A percentile compares a stretch with the other conserved stretches of the same genome.
These are phyloP conservation scores for Friedmanniomyces endolithicus DNA, from an alignment of 495 filamentous ascomycete genomes.

Conservation along the genomic window DNA sequence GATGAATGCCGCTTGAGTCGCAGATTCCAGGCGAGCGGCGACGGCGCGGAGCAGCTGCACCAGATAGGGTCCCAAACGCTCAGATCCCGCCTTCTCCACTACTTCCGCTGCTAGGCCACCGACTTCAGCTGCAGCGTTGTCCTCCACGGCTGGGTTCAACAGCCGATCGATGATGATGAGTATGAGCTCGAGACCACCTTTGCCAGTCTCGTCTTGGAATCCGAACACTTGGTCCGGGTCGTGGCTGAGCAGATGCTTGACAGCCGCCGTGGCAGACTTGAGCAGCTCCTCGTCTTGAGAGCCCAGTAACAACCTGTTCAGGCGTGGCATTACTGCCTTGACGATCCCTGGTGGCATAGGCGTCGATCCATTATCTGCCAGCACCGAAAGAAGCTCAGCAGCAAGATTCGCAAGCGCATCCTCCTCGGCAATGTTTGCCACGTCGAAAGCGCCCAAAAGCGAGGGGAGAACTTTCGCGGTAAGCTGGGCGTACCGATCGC, in stretches of 20 bases:
- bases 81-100: slow-evolving; percentile 84
- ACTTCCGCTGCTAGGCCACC: slow-evolving; percentile 87
- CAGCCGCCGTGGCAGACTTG: slow-evolving; percentile 69
- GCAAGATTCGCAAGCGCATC: slow-evolving; percentile 72
- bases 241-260: slow-evolving; percentile 77
- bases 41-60: slow-evolving; percentile 83
- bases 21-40: slow-evolving; percentile 69
- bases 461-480: slow-evolving; percentile 81
- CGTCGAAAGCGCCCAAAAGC: slow-evolving; percentile 75
- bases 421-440: slow-evolving; percentile 72
- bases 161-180: slow-evolving; percentile 90
- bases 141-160: slow-evolving; percentile 65
- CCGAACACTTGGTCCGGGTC: slow-evolving; percentile 76
- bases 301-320: slow-evolving; percentile 66
- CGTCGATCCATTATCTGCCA: slow-evolving; percentile 66
- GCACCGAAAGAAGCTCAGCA: slow-evolving; percentile 65
- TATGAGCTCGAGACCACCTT: slow-evolving; percentile 76
- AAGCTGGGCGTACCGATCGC: slow-evolving; percentile 62
- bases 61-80: slow-evolving; percentile 78
- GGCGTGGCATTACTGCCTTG: slow-evolving; percentile 69
- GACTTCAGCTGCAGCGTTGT: slow-evolving; percentile 88
- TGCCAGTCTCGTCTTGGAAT: slow-evolving; percentile 63
- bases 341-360: slow-evolving; percentile 83
- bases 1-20: slow-evolving; percentile 73
- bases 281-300: slow-evolving; percentile 75